phyloP scores from a whole-genome alignment of 805 yeast genomes.

The Wickerhamomyces chaumierensis region DNA sequence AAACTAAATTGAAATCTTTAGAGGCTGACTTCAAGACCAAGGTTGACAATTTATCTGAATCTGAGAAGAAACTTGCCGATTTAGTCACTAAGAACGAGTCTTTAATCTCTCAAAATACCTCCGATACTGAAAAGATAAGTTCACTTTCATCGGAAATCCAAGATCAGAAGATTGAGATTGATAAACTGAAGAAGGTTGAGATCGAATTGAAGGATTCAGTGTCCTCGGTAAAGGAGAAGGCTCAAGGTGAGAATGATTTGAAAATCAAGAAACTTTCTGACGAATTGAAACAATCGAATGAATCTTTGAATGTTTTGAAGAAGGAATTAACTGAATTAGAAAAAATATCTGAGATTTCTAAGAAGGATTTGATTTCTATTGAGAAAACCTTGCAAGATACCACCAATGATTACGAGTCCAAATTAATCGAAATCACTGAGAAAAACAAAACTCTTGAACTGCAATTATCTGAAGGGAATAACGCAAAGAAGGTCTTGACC shows the following conservation, averaged over 20 bases:
- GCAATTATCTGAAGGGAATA: slow-evolving; percentile 2
- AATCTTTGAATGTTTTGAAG: background rate
- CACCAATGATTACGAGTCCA: no score
- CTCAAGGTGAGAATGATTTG: background rate
- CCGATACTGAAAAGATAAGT: background rate
- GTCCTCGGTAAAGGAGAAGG: slow-evolving; percentile 2
- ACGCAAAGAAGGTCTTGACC: background rate
- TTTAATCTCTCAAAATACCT: background rate
- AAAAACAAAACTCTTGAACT: no score
- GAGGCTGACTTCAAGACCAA: background rate
- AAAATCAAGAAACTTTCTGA: background rate
- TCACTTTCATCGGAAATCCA: slow-evolving; percentile 1
- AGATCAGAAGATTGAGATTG: background rate
- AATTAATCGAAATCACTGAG: no score
- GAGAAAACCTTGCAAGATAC: background rate
- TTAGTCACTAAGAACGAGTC: slow-evolving; percentile 1
- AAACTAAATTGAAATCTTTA: background rate
- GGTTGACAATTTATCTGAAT: background rate
- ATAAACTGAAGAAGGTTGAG: background rate
- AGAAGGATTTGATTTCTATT: slow-evolving; percentile 1
- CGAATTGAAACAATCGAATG: background rate
- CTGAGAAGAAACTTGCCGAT: background rate
- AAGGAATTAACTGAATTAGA: background rate
- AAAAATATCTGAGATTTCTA: background rate
- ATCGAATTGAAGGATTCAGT: slow-evolving; percentile 1